Evolutionary conservation across 495 filamentous ascomycete genomes (phyloP), one percentile per base, ranked within the genome.

Genomic region (Penicillium cataractarum): DNA sequence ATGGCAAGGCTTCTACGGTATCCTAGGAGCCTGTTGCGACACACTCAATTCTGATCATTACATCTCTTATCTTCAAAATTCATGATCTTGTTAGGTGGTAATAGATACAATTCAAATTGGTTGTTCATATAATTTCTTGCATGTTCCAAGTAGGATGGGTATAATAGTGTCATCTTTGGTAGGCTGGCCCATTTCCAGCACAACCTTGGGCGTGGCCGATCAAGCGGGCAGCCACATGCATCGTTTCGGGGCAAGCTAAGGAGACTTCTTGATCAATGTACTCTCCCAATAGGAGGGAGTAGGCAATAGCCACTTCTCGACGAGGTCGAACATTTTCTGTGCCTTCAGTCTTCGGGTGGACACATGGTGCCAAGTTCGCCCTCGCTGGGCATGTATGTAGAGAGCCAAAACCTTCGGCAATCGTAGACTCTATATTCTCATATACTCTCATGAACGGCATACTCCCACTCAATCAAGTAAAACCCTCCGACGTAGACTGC

Each of bases 81-180:
- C 37, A 56, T 55, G 7, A 24, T n/a, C 39, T 37, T 40, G 31
- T 35, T 46, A 35, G 51, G 33, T 57, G 17, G 46, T 57, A 61
- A 58, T 61, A 62, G 58, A 65, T 61, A 49, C 58, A 65, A 31
- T 31, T 31, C 4, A 31, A 31, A 31, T 31, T 31, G 29, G 3
- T 7, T 31, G 7, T 31, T 31, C 7, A 31, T 7, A 31, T 3
- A 31, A 31, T 31, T 31, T 31, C 42, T 37, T 24, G 44, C 27
- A 35, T 15, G 44, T 12, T 6, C 32, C 44, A 24, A 19, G 37
- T 27, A 27, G 3, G 13, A 15, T 17, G 35, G 35, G 13, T 39
- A 17, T 17, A 39, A 39, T 39, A 2, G 35, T 17, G 29, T 6
- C 4, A 6, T 29, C 13, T 50, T 24, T 5, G 3, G 44, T 24